Evolutionary conservation across 2,329 filamentous ascomycete species (phyloP).

Genomic region (Fusarium sp.): DNA sequence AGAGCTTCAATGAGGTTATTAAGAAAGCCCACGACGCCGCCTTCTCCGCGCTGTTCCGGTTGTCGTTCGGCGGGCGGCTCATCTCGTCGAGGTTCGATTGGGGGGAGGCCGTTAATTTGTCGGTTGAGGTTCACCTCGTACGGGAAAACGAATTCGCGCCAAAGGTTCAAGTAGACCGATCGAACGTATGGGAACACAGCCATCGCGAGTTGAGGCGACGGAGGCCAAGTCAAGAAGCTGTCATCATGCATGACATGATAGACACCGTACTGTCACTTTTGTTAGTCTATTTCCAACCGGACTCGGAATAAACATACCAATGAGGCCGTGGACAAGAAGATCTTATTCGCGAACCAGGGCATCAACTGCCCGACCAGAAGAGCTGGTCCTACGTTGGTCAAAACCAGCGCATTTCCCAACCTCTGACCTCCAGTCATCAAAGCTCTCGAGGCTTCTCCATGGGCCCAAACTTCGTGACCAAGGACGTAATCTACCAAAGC

Average conservation of each 20-base stretch:
- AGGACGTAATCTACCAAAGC: conserved; percentile 57
- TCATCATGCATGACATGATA: conserved; percentile 59
- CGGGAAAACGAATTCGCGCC: conserved; percentile 58
- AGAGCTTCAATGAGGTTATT: conserved; percentile 53
- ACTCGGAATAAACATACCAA: conserved; percentile 49
- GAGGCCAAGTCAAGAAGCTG: conserved; percentile 63
- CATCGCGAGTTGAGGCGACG: conserved; percentile 63
- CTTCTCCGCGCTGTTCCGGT: conserved; percentile 42
- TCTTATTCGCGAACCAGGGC: conserved; percentile 55
- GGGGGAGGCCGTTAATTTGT: conserved; percentile 56
- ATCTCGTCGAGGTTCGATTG: conserved; percentile 43
- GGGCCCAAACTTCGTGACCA: conserved; percentile 47
- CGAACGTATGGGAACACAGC: conserved; percentile 61
- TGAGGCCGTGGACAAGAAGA: conserved; percentile 57
- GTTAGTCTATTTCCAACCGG: background rate
- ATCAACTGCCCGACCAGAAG: conserved; percentile 58
- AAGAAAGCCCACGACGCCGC: conserved; percentile 51
- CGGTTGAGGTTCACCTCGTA: conserved; percentile 63
- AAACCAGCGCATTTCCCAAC: conserved; percentile 49
- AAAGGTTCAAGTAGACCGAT: conserved; percentile 59
- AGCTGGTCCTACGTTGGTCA: conserved; percentile 60
- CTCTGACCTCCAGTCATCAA: conserved; percentile 46
- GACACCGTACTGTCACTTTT: conserved; percentile 58
- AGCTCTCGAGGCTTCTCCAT: conserved; percentile 40
- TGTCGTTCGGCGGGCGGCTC: conserved; percentile 25